A percentile compares a stretch with the other conserved stretches of the same genome.
These are phyloP conservation scores for Leccinum griseonigrum DNA, from an alignment of 1,284 basidiomycete genomes.

Conservation along the genomic window DNA sequence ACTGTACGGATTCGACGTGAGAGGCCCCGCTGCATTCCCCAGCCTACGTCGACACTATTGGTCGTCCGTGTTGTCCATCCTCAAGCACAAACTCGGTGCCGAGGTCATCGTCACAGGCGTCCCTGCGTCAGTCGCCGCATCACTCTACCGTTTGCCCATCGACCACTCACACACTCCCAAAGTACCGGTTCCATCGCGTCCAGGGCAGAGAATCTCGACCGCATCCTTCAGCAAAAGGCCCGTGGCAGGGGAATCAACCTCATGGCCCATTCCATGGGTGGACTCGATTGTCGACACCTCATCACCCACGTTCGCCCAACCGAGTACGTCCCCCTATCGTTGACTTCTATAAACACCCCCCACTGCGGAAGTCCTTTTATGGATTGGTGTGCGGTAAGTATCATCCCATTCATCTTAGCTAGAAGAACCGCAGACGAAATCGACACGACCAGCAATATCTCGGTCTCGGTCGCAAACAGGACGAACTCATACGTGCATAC, in stretches of 20 bases:
- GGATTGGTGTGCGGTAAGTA: slow-evolving; percentile 92
- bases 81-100: slow-evolving; percentile 82
- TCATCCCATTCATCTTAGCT: slow-evolving; percentile 3
- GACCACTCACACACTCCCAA: slow-evolving; percentile 1
- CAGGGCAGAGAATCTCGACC: slow-evolving; percentile 78
- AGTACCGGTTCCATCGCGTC: slow-evolving; percentile 92
- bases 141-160: not conserved
- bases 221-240: slow-evolving; percentile 67
- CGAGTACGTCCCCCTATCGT: slow-evolving; percentile 82
- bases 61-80: slow-evolving; percentile 83
- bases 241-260: slow-evolving; percentile 83
- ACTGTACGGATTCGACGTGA: slow-evolving; percentile 92
- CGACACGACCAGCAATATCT: slow-evolving; percentile 64
- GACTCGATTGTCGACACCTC: slow-evolving; percentile 90
- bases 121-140: slow-evolving; percentile 64
- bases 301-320: slow-evolving; percentile 84
- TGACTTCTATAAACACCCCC: slow-evolving; percentile 92
- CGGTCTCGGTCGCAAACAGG: slow-evolving; percentile 68
- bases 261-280: slow-evolving; percentile 96
- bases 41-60: slow-evolving; percentile 92
- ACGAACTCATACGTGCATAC: slow-evolving; percentile 32
- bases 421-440: slow-evolving; percentile 15
- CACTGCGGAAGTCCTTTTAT: slow-evolving; percentile 98
- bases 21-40: slow-evolving; percentile 75
- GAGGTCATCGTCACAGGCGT: slow-evolving; percentile 96